These are phyloP conservation scores for Rhexocercosporidium sp. DNA, from an alignment of 2,329 filamentous ascomycete species.

Conservation along the genomic window DNA sequence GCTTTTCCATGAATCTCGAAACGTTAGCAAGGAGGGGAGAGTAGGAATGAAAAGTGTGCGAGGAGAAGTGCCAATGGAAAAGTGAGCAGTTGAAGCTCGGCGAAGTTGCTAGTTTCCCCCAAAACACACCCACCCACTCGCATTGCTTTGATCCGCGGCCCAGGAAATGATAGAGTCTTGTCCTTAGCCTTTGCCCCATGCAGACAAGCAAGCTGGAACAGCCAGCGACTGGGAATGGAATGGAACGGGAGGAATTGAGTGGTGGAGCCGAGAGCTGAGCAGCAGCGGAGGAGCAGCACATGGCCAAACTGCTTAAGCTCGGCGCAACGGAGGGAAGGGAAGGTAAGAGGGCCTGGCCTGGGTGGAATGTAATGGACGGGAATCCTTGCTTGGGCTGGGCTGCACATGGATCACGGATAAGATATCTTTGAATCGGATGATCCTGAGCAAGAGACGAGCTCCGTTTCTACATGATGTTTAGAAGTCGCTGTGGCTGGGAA, in stretches of 20 bases:
- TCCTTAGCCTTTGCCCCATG: slow-evolving; percentile 19
- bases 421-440: background rate
- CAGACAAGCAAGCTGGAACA: slow-evolving; percentile 8
- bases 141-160: slow-evolving; percentile 22
- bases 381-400: background rate
- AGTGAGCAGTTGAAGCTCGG: slow-evolving; percentile 14
- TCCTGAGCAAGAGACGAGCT: background rate
- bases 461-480: background rate
- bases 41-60: background rate
- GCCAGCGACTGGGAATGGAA: slow-evolving; percentile 9
- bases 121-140: background rate
- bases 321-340: slow-evolving; percentile 22
- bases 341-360: too few species aligned
- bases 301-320: slow-evolving; percentile 19
- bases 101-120: slow-evolving; percentile 16
- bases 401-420: background rate
- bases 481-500: background rate
- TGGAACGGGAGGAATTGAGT: slow-evolving; percentile 4
- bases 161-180: slow-evolving; percentile 5
- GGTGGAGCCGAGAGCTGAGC: slow-evolving; percentile 15
- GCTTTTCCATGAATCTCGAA: background rate
- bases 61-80: slow-evolving; percentile 1
- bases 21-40: background rate
- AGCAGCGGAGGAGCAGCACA: slow-evolving; percentile 7
- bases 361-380: background rate